A percentile compares a stretch with the other conserved stretches of the same genome.
phyloP scores from a whole-genome alignment of 2,329 filamentous ascomycete genomes.

The Sporothrix luriei region DNA sequence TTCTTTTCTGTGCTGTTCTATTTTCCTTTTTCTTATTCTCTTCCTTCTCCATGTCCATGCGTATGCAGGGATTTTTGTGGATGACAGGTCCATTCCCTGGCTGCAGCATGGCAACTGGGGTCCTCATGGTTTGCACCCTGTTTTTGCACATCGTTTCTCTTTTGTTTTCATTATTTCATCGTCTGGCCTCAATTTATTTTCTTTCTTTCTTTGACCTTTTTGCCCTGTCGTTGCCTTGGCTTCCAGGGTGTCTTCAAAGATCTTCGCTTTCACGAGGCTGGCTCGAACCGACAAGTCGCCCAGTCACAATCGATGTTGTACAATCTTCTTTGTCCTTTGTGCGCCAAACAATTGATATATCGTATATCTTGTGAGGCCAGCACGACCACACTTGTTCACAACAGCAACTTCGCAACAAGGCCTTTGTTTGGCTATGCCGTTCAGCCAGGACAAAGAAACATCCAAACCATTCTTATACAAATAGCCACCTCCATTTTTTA shows the following conservation, averaged over 20 bases:
- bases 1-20: not conserved
- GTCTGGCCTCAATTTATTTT: not conserved
- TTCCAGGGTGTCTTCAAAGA: constrained; percentile 9
- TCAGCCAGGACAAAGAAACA: not conserved
- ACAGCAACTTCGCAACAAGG: not conserved
- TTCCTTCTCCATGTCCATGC: not conserved
- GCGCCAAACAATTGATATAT: not conserved
- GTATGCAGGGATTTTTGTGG: not conserved
- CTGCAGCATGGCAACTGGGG: not conserved
- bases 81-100: not conserved
- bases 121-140: not conserved
- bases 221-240: not conserved
- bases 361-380: not conserved
- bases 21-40: not conserved
- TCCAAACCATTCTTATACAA: not conserved
- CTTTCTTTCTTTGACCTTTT: not conserved
- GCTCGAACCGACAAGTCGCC: not conserved
- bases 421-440: constrained; percentile 6
- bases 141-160: constrained; percentile 21
- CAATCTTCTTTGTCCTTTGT: constrained; percentile 7
- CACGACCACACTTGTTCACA: constrained; percentile 6
- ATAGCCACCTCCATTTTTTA: not conserved
- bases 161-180: constrained; percentile 1
- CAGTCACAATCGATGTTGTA: not conserved
- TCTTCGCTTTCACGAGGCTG: not conserved